Evolutionary conservation across 139 green algal species (phyloP).

Genomic region (Chlorella sp.): DNA sequence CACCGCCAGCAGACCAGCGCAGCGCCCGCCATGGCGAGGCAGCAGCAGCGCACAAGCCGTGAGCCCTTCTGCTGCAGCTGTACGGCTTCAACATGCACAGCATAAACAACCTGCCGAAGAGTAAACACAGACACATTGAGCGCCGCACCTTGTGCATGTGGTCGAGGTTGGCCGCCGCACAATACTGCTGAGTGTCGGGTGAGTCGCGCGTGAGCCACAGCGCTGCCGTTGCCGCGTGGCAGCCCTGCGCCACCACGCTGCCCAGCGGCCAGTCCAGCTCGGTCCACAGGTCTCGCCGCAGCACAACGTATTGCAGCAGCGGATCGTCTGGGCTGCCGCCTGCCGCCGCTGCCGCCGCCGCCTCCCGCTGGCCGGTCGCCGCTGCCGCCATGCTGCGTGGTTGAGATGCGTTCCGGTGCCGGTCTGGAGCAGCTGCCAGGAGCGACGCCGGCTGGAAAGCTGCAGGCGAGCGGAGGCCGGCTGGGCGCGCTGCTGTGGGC

Average conservation of each 20-base stretch:
- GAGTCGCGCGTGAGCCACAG: conserved; percentile 74
- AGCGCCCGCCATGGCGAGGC: no score
- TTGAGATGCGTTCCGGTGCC: background rate
- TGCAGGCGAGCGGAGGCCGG: no score
- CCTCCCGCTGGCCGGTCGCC: background rate
- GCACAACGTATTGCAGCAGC: conserved; percentile 92
- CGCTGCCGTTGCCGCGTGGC: conserved; percentile 88
- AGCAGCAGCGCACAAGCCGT: no score
- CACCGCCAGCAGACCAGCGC: no score
- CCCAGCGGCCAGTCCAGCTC: conserved; percentile 89
- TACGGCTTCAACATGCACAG: background rate
- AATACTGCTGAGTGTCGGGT: conserved; percentile 70
- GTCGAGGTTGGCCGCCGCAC: conserved; percentile 73
- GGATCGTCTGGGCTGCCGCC: conserved; percentile 33
- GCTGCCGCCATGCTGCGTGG: background rate
- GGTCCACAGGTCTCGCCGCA: conserved; percentile 89
- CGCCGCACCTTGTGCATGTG: conserved; percentile 91
- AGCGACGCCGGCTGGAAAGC: no score
- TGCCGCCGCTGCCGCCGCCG: background rate
- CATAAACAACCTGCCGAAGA: background rate
- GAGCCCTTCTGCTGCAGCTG: no score
- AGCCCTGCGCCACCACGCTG: conserved; percentile 92
- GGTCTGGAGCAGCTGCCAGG: no score
- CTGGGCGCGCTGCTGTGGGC: no score
- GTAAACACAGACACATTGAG: background rate